A percentile compares a stretch with the other conserved stretches of the same genome.
Conservation (phyloP, 805 yeast species). For the Teunomyces stri region DNA sequence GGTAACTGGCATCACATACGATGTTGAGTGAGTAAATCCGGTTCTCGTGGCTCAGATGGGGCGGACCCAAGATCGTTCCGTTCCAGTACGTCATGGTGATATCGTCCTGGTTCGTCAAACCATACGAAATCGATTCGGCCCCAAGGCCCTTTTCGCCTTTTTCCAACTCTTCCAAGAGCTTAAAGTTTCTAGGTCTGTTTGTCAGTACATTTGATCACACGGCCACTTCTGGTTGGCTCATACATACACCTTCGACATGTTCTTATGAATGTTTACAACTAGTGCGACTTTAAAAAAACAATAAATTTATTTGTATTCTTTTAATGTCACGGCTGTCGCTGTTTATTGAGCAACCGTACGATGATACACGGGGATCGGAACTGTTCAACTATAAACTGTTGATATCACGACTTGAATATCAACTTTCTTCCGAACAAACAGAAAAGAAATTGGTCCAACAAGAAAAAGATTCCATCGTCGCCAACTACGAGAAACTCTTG, state of each 20-base stretch:
- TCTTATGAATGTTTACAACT: not conserved
- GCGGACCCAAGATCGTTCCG: constrained; percentile 97
- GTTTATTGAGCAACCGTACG: constrained; percentile 25
- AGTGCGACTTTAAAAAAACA: not conserved
- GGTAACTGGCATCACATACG: constrained; percentile 81
- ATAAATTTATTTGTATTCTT: not conserved
- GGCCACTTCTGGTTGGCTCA: not conserved
- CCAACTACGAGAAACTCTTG: constrained; percentile 25
- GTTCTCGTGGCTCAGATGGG: constrained; percentile 85
- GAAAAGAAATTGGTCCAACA: constrained; percentile 33
- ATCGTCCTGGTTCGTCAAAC: constrained; percentile 86
- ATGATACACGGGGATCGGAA: constrained; percentile 11
- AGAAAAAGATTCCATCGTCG: constrained; percentile 22
- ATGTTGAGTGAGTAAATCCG: constrained; percentile 83
- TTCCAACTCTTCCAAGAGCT: constrained; percentile 92
- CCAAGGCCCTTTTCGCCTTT: constrained; percentile 98
- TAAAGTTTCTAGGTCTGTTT: constrained; percentile 83
- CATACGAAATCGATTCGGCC: constrained; percentile 95
- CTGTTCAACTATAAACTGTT: constrained; percentile 14
- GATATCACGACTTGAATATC: constrained; percentile 31
- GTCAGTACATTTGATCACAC: constrained; percentile 5
- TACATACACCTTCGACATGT: constrained; percentile 50
- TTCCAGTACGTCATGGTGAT: constrained; percentile 95
- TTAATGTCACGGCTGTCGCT: constrained; percentile 17
- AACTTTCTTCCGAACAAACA: constrained; percentile 28